Evolutionary conservation across 1,139 yeast genomes (phyloP).

Genomic region (Saccharomycopsis phalli): DNA sequence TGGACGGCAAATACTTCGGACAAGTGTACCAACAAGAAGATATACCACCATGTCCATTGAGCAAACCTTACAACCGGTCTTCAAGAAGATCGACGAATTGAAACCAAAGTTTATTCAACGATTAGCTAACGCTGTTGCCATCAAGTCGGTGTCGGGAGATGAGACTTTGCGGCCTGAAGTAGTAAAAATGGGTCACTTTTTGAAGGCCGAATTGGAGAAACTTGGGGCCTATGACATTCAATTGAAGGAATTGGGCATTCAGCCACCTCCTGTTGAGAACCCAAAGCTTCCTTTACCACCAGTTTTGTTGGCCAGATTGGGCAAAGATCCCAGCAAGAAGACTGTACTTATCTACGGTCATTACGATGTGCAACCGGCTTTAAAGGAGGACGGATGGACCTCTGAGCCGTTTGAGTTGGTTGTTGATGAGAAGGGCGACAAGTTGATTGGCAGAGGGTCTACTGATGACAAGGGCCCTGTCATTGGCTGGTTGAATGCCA

Average conservation of each 20-base stretch:
- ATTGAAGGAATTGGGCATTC: slow-evolving; percentile 73
- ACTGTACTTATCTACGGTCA: slow-evolving; percentile 92
- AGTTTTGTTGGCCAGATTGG: slow-evolving; percentile 79
- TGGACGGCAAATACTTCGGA: background rate
- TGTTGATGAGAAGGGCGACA: slow-evolving; percentile 38
- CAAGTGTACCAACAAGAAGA: background rate
- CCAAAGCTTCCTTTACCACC: slow-evolving; percentile 77
- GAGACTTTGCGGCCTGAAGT: slow-evolving; percentile 81
- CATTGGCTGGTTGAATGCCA: slow-evolving; percentile 88
- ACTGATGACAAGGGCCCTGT: slow-evolving; percentile 99
- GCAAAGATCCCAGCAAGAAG: slow-evolving; percentile 70
- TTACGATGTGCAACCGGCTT: slow-evolving; percentile 97
- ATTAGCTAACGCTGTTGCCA: slow-evolving; percentile 74
- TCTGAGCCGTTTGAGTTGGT: slow-evolving; percentile 80
- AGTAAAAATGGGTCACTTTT: slow-evolving; percentile 73
- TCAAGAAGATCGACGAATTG: slow-evolving; percentile 58
- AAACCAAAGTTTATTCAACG: slow-evolving; percentile 62
- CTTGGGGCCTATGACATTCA: slow-evolving; percentile 80
- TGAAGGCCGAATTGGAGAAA: slow-evolving; percentile 53
- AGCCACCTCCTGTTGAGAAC: slow-evolving; percentile 75
- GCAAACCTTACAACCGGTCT: slow-evolving; percentile 26
- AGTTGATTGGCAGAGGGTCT: slow-evolving; percentile 85
- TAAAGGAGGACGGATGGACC: slow-evolving; percentile 87
- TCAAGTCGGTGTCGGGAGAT: slow-evolving; percentile 92
- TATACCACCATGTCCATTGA: slow-evolving; percentile 22